Conservation (phyloP, 2,329 filamentous ascomycete species). For the Aureobasidium sp. region DNA sequence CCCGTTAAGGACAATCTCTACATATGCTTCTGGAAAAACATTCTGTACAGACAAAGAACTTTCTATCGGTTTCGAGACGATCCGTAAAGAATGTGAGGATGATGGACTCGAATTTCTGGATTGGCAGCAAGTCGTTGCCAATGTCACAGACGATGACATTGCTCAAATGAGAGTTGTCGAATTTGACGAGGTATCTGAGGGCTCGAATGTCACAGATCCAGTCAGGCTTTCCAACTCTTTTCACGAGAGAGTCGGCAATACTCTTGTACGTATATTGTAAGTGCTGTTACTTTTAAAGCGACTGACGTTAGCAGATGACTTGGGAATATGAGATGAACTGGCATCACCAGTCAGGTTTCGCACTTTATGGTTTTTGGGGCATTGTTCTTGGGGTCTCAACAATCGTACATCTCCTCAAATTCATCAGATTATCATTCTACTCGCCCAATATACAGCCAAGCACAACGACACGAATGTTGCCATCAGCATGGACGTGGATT, state of each 20-base stretch:
- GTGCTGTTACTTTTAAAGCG: too few species aligned
- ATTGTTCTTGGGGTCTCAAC: background rate
- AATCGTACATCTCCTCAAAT: background rate
- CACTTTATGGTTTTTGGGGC: conserved; percentile 11
- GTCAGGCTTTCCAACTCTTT: background rate
- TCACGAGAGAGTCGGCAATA: background rate
- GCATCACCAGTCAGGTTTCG: conserved; percentile 4
- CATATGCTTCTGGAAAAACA: conserved; percentile 3
- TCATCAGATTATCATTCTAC: too few species aligned
- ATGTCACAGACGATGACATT: background rate
- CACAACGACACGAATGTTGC: background rate
- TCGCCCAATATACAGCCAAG: background rate
- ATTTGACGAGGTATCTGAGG: background rate
- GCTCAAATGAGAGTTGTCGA: background rate
- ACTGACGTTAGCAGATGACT: background rate
- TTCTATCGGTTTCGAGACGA: background rate
- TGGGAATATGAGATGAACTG: conserved; percentile 12
- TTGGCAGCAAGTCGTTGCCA: background rate
- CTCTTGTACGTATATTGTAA: background rate
- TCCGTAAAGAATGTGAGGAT: background rate
- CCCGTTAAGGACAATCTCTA: background rate
- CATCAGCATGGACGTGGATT: conserved; percentile 23
- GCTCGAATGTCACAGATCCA: background rate
- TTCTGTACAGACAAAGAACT: background rate
- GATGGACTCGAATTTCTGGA: background rate